Base-by-base conservation (phyloP, 345 rosid species). In the Ceriops tagal region DNA sequence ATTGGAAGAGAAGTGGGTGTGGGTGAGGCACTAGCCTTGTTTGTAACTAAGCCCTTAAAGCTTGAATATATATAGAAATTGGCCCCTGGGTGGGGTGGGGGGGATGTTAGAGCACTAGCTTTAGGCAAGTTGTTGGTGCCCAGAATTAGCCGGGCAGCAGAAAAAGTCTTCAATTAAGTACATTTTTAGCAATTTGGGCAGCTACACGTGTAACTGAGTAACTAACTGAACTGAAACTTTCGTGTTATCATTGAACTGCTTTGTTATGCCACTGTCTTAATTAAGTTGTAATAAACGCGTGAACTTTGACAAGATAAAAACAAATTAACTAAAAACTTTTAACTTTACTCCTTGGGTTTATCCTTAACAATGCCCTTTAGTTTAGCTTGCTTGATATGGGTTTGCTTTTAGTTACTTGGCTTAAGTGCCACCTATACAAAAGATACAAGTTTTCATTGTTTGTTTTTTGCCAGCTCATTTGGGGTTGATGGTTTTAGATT, bases 241-340 rank as follows among this genome's bases (percentile, higher is more conserved):
- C 28, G 18, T 27, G 31, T 70, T 61, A 55, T 32, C 65, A n/a
- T 26, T 62, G 10, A n/a, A 43, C 49, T 15, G 16, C 49, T 43
- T 43, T 43, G 58, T 43, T 64, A 27, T 32, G 21, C 32, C 32
- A 26, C 72, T 28, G 21, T 70, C 28, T 10, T 24, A 43, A 39
- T 74, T 64, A 26, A 39, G 73, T 78, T 74, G 76, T 71, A 43
- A 34, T 34, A 68, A 68, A 20, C 76, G 74, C 71, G 73, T 64
- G 8, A 32, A 39, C 53, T 46, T n/a, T n/a, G 46, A 34, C 6
- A 15, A 1, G 56, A 34, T 66, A 31, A 8, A 53, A 67, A 67
- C 70, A 3, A 66, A 53, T n/a, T 9, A 51, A 43, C 18, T 11
- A 13, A 43, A 13, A 13, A 43, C 16, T 43, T 43, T 43, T 13